phyloP scores from a whole-genome alignment of 768 basidiomycete genomes.

The Collybia sp. region DNA sequence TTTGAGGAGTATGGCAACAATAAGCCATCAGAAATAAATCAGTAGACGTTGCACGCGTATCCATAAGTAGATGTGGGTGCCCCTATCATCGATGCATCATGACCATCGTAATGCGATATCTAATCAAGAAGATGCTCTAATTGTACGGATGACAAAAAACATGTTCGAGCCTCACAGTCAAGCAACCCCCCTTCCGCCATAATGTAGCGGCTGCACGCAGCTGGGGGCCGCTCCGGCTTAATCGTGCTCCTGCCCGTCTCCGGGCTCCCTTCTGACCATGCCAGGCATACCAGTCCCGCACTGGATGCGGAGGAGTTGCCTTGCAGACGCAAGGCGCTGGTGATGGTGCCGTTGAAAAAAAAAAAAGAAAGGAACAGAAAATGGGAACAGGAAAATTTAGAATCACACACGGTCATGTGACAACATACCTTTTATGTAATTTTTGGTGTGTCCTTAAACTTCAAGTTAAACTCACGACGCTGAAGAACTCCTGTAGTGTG shows the following conservation, averaged over 20 bases:
- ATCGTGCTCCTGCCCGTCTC: slow-evolving; percentile 46
- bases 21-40: too few relatives aligned
- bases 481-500: too few relatives aligned
- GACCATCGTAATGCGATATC: too few relatives aligned
- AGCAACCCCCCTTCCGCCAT: slow-evolving; percentile 52
- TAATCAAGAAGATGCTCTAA: too few relatives aligned
- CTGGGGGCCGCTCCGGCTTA: slow-evolving; percentile 75
- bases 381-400: slow-evolving; percentile 7
- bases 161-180: slow-evolving; percentile 75
- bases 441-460: too few relatives aligned
- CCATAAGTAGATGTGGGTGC: too few relatives aligned
- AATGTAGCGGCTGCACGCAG: slow-evolving; percentile 26
- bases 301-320: slow-evolving; percentile 54
- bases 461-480: too few relatives aligned
- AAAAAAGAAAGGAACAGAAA: neutral
- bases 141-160: too few relatives aligned
- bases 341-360: slow-evolving; percentile 27
- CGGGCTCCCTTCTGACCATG: slow-evolving; percentile 33
- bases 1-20: too few relatives aligned
- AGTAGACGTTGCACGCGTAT: too few relatives aligned
- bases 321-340: slow-evolving; percentile 23
- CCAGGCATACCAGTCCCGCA: slow-evolving; percentile 43
- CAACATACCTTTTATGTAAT: neutral
- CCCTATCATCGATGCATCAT: too few relatives aligned
- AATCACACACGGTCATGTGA: neutral